Evolutionary conservation across 345 rosid genomes (phyloP), one percentile per base, ranked within the genome.

Genomic region (Gossypium australe): DNA sequence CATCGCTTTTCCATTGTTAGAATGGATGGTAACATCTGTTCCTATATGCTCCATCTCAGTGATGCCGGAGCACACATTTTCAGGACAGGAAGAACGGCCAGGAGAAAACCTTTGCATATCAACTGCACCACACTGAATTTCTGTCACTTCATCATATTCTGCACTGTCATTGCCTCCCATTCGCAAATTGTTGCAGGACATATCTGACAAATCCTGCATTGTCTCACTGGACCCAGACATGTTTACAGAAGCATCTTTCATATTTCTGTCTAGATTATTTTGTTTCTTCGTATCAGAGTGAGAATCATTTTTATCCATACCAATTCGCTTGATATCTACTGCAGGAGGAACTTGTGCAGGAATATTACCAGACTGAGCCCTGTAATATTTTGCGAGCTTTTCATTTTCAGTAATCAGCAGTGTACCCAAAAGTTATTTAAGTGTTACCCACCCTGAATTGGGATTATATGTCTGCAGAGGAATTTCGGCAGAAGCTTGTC

Each of bases 401-500:
- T 67, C 49, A 74, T 63, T 76, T 71, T 76, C 41, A 71, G 53
- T 67, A 55, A 59, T 47, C 57, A 76, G 51, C 75, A 69, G 56
- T 22, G 27, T 63, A 62, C 18, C 38, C 43, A 75, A n/a, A 63
- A 47, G 58, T 25, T n/a, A 68, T 68, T 47, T 10, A 11, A 68
- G 12, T 51, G 18, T 18, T 9, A 73, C 74, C 67, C 70, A 87
- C 98, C 89, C 76, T n/a, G 82, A 22, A 24, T 73, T 80, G 57
- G 70, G 76, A 76, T 65, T 66, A 73, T 78, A 72, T 70, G 83
- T 81, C 64, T 70, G 60, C 75, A 80, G 60, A 74, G 77, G 89
- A 77, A 87, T 80, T 80, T 80, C 84, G 24, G 87, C 95, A 72
- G 96, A 91, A 69, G 79, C 89, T 85, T 95, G 99, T 76, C 99